phyloP scores from a whole-genome alignment of 805 yeast species.

The Metschnikowia arizonensis region DNA sequence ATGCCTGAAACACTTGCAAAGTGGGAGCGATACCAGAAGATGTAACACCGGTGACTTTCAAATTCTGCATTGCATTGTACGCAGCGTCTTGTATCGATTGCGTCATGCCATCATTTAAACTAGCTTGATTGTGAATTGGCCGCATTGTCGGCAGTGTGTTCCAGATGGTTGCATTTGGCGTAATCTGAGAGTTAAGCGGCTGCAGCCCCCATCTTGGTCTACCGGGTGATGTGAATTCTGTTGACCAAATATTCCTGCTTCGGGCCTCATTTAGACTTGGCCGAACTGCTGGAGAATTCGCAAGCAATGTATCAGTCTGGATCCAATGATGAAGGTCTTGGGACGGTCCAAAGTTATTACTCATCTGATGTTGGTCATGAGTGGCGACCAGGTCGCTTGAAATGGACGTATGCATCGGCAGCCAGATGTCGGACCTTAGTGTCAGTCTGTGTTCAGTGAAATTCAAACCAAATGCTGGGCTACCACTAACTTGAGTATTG shows the following conservation, averaged over 20 bases:
- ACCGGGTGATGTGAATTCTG: not conserved
- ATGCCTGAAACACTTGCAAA: constrained; percentile 29
- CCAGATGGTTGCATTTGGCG: not conserved
- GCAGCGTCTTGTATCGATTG: constrained; percentile 39
- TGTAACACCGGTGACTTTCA: constrained; percentile 35
- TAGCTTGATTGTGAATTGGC: not conserved
- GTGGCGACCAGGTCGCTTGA: not conserved
- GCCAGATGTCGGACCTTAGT: constrained; percentile 1
- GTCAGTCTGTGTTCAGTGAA: not conserved
- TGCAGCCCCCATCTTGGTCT: constrained; percentile 2
- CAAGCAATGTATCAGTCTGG: not conserved
- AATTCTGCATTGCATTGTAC: constrained; percentile 33
- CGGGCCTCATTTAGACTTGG: not conserved
- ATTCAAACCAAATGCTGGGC: constrained; percentile 1
- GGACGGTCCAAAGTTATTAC: not conserved
- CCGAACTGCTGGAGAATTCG: not conserved
- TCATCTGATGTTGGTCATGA: not conserved
- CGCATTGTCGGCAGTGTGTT: not conserved
- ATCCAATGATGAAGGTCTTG: not conserved
- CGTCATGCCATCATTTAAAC: not conserved
- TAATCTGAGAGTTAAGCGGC: not conserved
- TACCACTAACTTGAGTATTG: not conserved
- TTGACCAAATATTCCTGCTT: constrained; percentile 3
- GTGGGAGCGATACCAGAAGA: constrained; percentile 36
- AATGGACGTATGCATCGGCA: not conserved